A percentile compares a stretch with the other conserved stretches of the same genome.
Evolutionary conservation across 129 eudicot species (phyloP).

Genomic region (Pseudognaphalium luteoalbum): DNA sequence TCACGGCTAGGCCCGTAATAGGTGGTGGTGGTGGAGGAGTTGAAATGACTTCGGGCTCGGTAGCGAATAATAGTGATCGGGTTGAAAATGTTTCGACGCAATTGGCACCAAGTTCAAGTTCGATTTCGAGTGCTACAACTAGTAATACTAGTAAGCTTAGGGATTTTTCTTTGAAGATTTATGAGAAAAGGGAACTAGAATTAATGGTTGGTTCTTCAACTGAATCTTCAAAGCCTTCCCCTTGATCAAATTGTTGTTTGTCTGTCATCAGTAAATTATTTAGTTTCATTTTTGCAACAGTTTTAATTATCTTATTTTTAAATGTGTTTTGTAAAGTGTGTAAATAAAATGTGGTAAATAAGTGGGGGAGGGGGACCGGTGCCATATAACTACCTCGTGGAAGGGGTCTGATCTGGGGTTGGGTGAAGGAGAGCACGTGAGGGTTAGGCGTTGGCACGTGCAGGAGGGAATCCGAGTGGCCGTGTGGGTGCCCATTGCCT

Average conservation of each 20-base stretch:
- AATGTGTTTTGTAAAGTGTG: neutral
- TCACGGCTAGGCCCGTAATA: conserved; percentile 42
- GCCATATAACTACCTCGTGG: neutral
- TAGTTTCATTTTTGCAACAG: neutral
- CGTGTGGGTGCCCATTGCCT: conserved; percentile 15
- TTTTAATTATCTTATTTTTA: neutral
- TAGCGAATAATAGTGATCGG: conserved; percentile 24
- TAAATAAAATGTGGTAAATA: neutral
- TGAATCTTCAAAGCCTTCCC: conserved; percentile 23
- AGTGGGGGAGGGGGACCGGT: conserved; percentile 10
- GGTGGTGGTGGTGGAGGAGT: conserved; percentile 6
- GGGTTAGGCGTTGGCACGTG: conserved; percentile 23
- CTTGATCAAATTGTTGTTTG: conserved; percentile 12
- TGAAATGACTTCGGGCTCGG: conserved; percentile 22
- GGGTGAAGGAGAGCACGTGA: conserved; percentile 26
- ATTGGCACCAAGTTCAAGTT: conserved; percentile 46
- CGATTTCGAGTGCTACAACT: conserved; percentile 1
- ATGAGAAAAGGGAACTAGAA: conserved; percentile 73
- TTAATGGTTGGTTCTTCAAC: conserved; percentile 59
- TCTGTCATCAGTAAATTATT: neutral
- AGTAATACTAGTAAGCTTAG: conserved; percentile 31
- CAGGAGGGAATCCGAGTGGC: conserved; percentile 11
- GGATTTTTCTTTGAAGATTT: conserved; percentile 62
- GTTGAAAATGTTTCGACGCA: conserved; percentile 25
- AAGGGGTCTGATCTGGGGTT: conserved; percentile 17